Conservation (phyloP, 2,329 filamentous ascomycete genomes). For the Fusarium nisikadoi region DNA sequence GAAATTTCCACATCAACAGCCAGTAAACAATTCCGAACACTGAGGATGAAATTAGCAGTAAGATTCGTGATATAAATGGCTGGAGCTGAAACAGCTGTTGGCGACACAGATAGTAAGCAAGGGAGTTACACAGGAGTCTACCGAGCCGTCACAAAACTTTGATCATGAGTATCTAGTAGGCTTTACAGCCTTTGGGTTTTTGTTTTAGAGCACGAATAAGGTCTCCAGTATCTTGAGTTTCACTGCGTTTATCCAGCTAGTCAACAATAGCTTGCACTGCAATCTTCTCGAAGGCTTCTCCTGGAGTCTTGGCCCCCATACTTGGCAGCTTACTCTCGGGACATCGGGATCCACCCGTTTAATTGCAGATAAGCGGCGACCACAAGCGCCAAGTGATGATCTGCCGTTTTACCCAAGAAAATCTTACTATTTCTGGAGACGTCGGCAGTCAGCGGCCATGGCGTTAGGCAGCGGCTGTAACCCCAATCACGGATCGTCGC, state of each 20-base stretch:
- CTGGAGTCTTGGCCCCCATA: not conserved
- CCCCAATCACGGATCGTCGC: not conserved
- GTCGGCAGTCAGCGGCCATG: not conserved
- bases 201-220: fast-evolving
- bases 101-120: not conserved
- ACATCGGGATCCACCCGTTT: constrained; percentile 7
- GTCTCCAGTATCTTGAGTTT: not conserved
- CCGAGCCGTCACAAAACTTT: not conserved
- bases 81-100: not conserved
- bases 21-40: fast-evolving
- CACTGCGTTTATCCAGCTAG: not conserved
- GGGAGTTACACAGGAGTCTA: no score
- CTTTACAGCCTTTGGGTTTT: fast-evolving
- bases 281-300: not conserved
- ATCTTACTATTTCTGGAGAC: fast-evolving
- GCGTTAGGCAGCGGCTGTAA: not conserved
- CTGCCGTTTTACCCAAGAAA: not conserved
- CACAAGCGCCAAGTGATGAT: not conserved
- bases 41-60: not conserved
- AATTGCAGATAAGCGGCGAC: constrained; percentile 11
- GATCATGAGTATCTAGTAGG: no score
- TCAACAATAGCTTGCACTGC: not conserved
- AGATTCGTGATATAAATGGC: not conserved
- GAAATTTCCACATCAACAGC: not conserved
- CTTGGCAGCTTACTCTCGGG: not conserved